Evolutionary conservation across 257 asterid genomes (phyloP), one percentile per base, ranked within the genome.

Genomic region (Fraxinus excelsior): DNA sequence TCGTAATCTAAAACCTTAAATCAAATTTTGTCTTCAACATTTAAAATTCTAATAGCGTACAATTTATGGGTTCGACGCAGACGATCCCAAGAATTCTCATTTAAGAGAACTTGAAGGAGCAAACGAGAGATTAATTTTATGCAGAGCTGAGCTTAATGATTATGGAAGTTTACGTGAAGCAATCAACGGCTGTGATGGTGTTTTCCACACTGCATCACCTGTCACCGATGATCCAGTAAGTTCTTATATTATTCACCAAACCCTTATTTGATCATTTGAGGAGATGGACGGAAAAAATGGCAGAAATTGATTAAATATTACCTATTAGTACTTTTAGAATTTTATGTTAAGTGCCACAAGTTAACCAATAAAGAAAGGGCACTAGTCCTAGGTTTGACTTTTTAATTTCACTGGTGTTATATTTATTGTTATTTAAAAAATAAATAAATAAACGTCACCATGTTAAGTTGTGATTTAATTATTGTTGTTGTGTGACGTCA

Each of bases 171-270:
- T 95, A 71, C 83, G 83, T 25, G 90, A 84, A 67, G 98, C 98
- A 56, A 95, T 95, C 83, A 80, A 86, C 53, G 97, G 97, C 67
- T 93, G 99, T 83, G 96, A 90, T 75, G 99, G 99, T 4, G 97
- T 95, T 80, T 93, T 95, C 88, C 99, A 95, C 85, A 95, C 97
- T 19, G 99, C 99, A 6, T 95, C 98, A 29, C 99, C 99, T 0
- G 97, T 95, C 34, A 93, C 97, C 10, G 89, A 88, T 84, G 98
- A 93, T 83, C 98, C 98, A 0, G 99, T 93, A 80, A 78, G 96
- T 78, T 6, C 16, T 53, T 51, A 34, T 35, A 19, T 58, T n/a
- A 58, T 7, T 51, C 21, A 51, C 62, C 65, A 7, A 56, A n/a
- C 26, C 26, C 11, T 18, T 18, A 56, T 5, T n/a, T n/a, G 0